A percentile compares a stretch with the other conserved stretches of the same genome.
phyloP scores from a whole-genome alignment of 108 stramenopile genomes.

The Nannochloropsis granulata region DNA sequence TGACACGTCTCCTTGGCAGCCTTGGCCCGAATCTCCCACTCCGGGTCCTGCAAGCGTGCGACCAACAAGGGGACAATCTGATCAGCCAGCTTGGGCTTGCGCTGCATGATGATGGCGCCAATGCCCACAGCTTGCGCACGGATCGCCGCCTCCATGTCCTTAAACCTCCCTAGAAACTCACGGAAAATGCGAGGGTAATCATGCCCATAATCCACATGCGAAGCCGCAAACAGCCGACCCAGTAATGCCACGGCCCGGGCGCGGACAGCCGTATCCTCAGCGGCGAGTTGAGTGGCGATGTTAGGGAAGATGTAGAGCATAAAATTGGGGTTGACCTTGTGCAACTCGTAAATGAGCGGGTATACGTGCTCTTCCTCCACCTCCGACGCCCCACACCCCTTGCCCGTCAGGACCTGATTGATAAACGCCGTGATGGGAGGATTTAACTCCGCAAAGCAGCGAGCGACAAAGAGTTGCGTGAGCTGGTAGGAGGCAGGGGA shows the following conservation, averaged over 20 bases:
- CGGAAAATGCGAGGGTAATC: conserved; percentile 10
- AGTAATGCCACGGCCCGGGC: conserved; percentile 5
- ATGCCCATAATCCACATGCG: conserved; percentile 16
- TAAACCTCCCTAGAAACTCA: conserved; percentile 24
- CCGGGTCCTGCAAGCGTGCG: conserved; percentile 10
- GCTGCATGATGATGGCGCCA: not conserved
- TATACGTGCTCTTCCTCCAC: conserved; percentile 17
- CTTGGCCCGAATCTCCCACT: not conserved
- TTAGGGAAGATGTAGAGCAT: conserved; percentile 22
- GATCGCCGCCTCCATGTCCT: conserved; percentile 10
- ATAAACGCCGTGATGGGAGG: conserved; percentile 17
- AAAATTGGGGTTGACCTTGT: conserved; percentile 24
- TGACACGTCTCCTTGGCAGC: not conserved
- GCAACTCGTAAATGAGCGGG: conserved; percentile 27
- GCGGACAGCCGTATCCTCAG: conserved; percentile 8
- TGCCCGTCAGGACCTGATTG: conserved; percentile 7
- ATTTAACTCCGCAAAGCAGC: not conserved
- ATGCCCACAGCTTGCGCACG: not conserved
- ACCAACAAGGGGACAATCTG: not conserved
- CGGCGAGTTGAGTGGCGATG: conserved; percentile 24
- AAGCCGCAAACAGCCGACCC: conserved; percentile 24
- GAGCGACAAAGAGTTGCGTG: not conserved
- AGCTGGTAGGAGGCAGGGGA: conserved; percentile 22
- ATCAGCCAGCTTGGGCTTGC: conserved; percentile 7
- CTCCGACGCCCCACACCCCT: conserved; percentile 1